phyloP scores from a whole-genome alignment of 768 basidiomycete genomes.

The Tricholoma bakamatsutake region DNA sequence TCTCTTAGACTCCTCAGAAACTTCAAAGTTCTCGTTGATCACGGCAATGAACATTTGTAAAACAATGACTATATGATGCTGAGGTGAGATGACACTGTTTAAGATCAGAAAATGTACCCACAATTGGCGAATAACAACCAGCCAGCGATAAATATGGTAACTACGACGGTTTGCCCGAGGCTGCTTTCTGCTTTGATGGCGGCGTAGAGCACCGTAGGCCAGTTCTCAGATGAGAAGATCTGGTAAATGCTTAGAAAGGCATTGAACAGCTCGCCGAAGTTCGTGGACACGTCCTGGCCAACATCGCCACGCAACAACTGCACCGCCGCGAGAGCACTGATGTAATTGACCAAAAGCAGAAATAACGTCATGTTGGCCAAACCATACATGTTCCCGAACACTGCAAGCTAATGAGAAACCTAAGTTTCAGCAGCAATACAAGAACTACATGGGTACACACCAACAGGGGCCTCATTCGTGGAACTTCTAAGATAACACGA shows the following conservation, averaged over 20 bases:
- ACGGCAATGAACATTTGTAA: conserved; percentile 97
- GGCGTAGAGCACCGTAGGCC: conserved; percentile 71
- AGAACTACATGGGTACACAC: conserved; percentile 35
- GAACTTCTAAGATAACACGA: conserved; percentile 84
- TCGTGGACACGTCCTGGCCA: conserved; percentile 43
- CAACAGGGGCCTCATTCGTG: conserved; percentile 83
- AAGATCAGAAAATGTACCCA: conserved; percentile 32
- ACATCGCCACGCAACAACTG: conserved; percentile 88
- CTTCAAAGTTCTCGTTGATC: conserved; percentile 91
- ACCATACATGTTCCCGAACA: conserved; percentile 91
- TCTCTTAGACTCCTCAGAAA: conserved; percentile 88
- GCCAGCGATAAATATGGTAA: conserved; percentile 63
- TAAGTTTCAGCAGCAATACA: background rate
- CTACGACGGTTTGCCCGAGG: conserved; percentile 64
- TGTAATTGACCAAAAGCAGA: conserved; percentile 79
- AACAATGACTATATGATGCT: conserved; percentile 60
- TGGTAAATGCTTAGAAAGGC: conserved; percentile 85
- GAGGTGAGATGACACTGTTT: background rate
- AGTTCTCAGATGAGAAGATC: conserved; percentile 91
- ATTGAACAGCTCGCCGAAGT: conserved; percentile 80
- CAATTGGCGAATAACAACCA: conserved; percentile 95
- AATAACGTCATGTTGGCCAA: conserved; percentile 90
- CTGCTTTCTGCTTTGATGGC: conserved; percentile 54
- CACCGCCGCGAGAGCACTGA: conserved; percentile 76
- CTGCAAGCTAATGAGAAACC: conserved; percentile 50